Base-by-base conservation (phyloP, 352 stramenopile genomes). In the Plasmopara muralis region DNA sequence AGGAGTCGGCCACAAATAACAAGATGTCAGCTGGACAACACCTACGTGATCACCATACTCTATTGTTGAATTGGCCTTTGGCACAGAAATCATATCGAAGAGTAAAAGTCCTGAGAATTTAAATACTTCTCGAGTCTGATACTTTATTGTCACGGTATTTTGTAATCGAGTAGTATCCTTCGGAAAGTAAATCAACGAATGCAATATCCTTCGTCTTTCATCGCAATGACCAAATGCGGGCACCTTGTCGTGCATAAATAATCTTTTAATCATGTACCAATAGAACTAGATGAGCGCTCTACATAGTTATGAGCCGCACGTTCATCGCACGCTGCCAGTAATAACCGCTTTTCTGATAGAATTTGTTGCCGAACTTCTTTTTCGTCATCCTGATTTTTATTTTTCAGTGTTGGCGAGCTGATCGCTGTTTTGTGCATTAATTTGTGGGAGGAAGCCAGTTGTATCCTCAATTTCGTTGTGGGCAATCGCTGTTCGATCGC, bases 281-380 rank as follows among this genome's bases (percentile, higher is more conserved):
- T 77, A 14, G 86, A 50, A 8, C 57, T 49, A 2, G 76, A 86
- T 5, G 55, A 60, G 2, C 78, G 70, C 47, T 91, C 81, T 16
- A 66, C 60, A 42, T 83, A 89, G 46, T 89, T 70, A 44, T 91
- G 78, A 9, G 84, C 57, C 7, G 65, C 68, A 7, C 81, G 81
- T 52, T 91, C 72, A 20, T 70, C 73, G 64, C 83, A 91, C 0
- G 78, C 78, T 4, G 62, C 67, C 28, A 91, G 77, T 72, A 91
- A 85, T 34, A 91, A 62, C 0, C 78, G 78, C 20, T 80, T 84
- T 57, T 91, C 81, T 20, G 89, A 63, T 44, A 60, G 67, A n/a
- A 91, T 47, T 0, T 78, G 68, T 20, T 69, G 53, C 6, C 72
- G 70, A 1, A 88, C 70, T 39, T 85, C 72, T 1, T 72, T 62